Percentiles rank a stretch among this genome's conserved stretches.
These are phyloP conservation scores for Arthrobotrys entomopaga DNA, from an alignment of 2,329 filamentous ascomycete species.

Conservation along the genomic window DNA sequence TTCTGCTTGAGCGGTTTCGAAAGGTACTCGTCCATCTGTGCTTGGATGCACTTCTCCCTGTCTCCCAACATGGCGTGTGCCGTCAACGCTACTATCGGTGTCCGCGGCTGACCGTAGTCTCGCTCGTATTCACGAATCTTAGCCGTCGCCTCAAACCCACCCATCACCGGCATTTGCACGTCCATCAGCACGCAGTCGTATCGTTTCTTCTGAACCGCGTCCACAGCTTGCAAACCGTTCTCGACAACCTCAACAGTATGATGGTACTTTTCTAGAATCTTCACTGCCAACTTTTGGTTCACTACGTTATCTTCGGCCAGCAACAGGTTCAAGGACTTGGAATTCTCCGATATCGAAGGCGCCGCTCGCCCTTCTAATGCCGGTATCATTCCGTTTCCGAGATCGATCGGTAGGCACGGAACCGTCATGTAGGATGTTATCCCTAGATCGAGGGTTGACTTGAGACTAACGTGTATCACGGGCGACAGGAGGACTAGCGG, in stretches of 20 bases:
- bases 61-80: constrained; percentile 99
- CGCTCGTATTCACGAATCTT: constrained; percentile 97
- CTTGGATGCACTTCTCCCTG: constrained; percentile 96
- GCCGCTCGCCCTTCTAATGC: constrained; percentile 92
- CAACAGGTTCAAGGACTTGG: constrained; percentile 92
- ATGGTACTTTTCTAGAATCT: constrained; percentile 97
- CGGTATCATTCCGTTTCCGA: constrained; percentile 95
- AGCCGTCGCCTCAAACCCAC: constrained; percentile 94
- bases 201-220: constrained; percentile 88
- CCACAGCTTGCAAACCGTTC: constrained; percentile 91
- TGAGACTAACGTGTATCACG: constrained; percentile 87
- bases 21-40: constrained; percentile 98
- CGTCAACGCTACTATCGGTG: constrained; percentile 94
- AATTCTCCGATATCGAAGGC: constrained; percentile 90
- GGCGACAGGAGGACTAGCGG: constrained; percentile 93
- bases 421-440: constrained; percentile 99
- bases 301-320: constrained; percentile 97
- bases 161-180: constrained; percentile 98
- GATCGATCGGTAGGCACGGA: constrained; percentile 89
- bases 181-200: constrained; percentile 99
- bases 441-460: constrained; percentile 90
- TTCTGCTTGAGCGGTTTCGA: constrained; percentile 97
- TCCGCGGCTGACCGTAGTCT: constrained; percentile 79
- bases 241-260: constrained; percentile 91
- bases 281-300: constrained; percentile 94